Base-by-base conservation (phyloP, 805 yeast genomes). In the Brettanomyces nanus region DNA sequence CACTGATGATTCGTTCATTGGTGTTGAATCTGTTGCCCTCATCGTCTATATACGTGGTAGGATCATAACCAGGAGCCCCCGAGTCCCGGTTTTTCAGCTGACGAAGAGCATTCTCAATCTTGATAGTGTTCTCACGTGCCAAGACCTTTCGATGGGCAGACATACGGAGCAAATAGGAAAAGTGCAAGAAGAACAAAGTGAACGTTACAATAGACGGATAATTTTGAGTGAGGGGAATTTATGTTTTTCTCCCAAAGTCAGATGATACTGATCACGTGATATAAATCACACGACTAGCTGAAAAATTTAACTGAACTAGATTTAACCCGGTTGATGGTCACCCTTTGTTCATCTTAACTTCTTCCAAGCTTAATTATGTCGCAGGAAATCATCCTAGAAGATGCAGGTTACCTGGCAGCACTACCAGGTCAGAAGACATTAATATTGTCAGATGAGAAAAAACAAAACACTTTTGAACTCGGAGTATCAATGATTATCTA, bases 401-500 rank as follows among this genome's bases (percentile, higher is more conserved):
- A 58, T 29, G 42, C 58, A 11, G 64, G 62, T n/a, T 59, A 60
- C 37, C 26, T 60, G 2, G 33, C 47, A 7, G 59, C 61, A 0
- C 52, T 49, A 5, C 46, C 47, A 13, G 49, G 49, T 2, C 48
- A 41, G 22, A 40, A 34, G 14, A 42, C 53, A 1, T 42, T 62
- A 9, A 46, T 36, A 6, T 43, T 61, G 17, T 45, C 53, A 7
- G 76, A 82, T 45, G 80, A 73, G 38, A 74, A 72, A 48, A 84
- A 77, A 47, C 95, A 84, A 59, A 86, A 84, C 14, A 77, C 83
- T 45, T 87, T 92, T 53, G 97, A 90, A 61, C 70, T 92, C 11
- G 98, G 97, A 9, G 89, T 85, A 1, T 80, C 95, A 22, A 83
- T 89, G 95, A 78, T 84, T 26, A 62, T 92, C n/a, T 77, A 89